Base-by-base conservation (phyloP, 345 rosid species). In the Salix dunnii region DNA sequence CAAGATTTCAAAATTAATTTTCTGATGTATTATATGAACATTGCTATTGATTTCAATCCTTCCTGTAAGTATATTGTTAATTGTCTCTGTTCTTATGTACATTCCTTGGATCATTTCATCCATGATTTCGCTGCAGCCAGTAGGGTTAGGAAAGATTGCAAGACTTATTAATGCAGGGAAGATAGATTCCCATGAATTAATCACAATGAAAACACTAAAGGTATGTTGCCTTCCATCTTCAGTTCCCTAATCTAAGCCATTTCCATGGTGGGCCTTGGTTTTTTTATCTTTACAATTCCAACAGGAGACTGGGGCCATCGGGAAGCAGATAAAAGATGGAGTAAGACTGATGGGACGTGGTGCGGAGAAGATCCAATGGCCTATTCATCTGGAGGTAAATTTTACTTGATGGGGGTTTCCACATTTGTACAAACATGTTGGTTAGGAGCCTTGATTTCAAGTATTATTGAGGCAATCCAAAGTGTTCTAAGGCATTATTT, bases 161-260 rank as follows among this genome's bases (percentile, higher is more conserved):
- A 86, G 87, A 73, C 94, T 93, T 77, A 96, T 96, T 77, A 93
- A 92, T 74, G 90, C 89, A 30, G 97, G 99, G 83, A 82, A 92
- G 88, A 96, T 96, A 46, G 99, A 94, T 84, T 94, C 97, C n/a
- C 97, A 93, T 84, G 98, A 93, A 77, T 74, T 96, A 71, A 91
- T 96, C 74, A 96, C 99, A 2, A 96, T 94, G 98, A 96, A 96
- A 85, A 93, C 90, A 67, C 99, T 96, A 86, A 93, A 89, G 95
- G 98, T 92, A 80, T 2, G 43, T 46, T 73, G 12, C 46, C 63
- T 66, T 68, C 68, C 78, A 73, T 40, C 70, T 20, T 0, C 60
- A 55, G 65, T 74, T 73, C 68, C 13, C n/a, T n/a, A 51, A 10
- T 77, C 63, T 78, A 55, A 12, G 10, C 28, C 21, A 25, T 77